These are phyloP conservation scores for Sporisorium reilianum DNA, from an alignment of 1,284 basidiomycete species.

Conservation along the genomic window DNA sequence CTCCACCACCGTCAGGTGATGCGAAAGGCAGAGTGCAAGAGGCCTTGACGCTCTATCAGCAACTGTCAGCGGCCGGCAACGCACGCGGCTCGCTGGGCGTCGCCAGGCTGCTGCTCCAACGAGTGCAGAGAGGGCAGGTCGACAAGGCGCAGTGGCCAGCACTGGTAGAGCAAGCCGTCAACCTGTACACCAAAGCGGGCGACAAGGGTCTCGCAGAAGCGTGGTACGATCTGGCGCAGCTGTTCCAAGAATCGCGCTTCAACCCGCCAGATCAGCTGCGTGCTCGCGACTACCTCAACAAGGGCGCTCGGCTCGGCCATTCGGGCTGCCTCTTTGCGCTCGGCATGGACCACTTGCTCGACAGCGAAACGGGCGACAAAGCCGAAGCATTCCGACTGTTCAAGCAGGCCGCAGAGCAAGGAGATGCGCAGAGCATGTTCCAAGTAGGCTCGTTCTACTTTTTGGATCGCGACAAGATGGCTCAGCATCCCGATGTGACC, in stretches of 20 bases:
- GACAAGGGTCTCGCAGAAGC: constrained; percentile 57
- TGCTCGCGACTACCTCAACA: constrained; percentile 35
- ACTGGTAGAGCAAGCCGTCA: constrained; percentile 35
- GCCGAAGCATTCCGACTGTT: constrained; percentile 44
- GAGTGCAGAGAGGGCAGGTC: constrained; percentile 27
- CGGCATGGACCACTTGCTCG: constrained; percentile 31
- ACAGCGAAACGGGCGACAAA: constrained; percentile 22
- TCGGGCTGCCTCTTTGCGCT: constrained; percentile 39
- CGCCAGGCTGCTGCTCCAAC: constrained; percentile 50
- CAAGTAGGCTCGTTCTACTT: constrained; percentile 61
- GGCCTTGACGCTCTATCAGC: constrained; percentile 47
- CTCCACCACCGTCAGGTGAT: constrained; percentile 30
- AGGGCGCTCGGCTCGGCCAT: constrained; percentile 51
- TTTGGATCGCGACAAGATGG: constrained; percentile 41
- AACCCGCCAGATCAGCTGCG: constrained; percentile 37
- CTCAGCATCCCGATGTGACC: constrained; percentile 35
- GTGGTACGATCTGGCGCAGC: constrained; percentile 57
- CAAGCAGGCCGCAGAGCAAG: constrained; percentile 55
- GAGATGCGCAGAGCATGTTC: constrained; percentile 60
- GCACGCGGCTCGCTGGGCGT: constrained; percentile 52
- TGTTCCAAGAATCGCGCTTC: constrained; percentile 45
- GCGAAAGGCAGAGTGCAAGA: constrained; percentile 27
- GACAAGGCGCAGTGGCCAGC: constrained; percentile 30
- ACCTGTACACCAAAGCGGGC: constrained; percentile 54
- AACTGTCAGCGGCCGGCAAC: constrained; percentile 53